Percentiles rank a stretch among this genome's conserved stretches.
These are phyloP conservation scores for Clitopilus hobsonii DNA, from an alignment of 768 basidiomycete genomes.

Conservation along the genomic window DNA sequence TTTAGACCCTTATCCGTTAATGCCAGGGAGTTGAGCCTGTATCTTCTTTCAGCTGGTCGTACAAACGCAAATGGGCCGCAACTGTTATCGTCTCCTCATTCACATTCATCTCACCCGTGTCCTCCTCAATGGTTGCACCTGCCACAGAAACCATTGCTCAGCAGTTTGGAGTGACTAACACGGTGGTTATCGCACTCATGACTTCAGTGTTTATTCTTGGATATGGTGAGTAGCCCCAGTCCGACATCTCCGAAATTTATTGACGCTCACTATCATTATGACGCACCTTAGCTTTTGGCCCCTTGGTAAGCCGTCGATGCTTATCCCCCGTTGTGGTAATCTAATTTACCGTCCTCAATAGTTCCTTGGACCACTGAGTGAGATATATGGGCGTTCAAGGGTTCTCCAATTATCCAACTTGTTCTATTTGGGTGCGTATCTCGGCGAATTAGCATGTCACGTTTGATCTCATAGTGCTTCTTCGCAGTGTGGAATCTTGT, in stretches of 20 bases:
- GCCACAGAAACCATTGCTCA: slow-evolving; percentile 46
- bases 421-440: slow-evolving; percentile 51
- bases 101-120: slow-evolving; percentile 64
- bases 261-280: neutral
- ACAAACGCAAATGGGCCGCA: slow-evolving; percentile 56
- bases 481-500: slow-evolving; percentile 53
- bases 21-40: neutral
- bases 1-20: neutral
- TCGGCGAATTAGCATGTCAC: neutral
- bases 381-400: slow-evolving; percentile 63
- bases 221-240: slow-evolving; percentile 40
- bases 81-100: slow-evolving; percentile 63
- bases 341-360: slow-evolving; percentile 8
- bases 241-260: neutral
- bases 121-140: slow-evolving; percentile 74
- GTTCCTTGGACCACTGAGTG: slow-evolving; percentile 60
- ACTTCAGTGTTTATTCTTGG: slow-evolving; percentile 51
- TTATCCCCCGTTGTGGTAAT: neutral
- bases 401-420: slow-evolving; percentile 63
- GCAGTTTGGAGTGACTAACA: slow-evolving; percentile 51
- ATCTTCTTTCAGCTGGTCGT: slow-evolving; percentile 43
- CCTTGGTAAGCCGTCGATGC: slow-evolving; percentile 28
- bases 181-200: slow-evolving; percentile 46
- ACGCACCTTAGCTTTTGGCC: slow-evolving; percentile 39
- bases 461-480: neutral